Evolutionary conservation across 768 basidiomycete species (phyloP).

Genomic region (Suillus decipiens): DNA sequence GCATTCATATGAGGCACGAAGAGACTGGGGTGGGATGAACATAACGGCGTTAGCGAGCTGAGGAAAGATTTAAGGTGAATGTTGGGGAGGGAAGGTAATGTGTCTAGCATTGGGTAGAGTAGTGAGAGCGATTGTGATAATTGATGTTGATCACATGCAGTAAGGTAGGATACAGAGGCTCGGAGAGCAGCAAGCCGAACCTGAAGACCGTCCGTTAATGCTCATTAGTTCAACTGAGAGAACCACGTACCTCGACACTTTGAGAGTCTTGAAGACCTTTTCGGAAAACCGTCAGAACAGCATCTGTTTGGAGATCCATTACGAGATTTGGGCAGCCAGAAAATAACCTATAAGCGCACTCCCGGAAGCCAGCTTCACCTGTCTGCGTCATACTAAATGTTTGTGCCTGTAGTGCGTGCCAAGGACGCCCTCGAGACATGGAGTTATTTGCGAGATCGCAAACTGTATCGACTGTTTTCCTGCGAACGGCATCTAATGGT

Average conservation of each 20-base stretch:
- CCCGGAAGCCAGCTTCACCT: conserved; percentile 41
- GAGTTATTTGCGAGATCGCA: conserved; percentile 75
- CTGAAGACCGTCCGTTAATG: conserved; percentile 33
- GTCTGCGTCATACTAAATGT: conserved; percentile 61
- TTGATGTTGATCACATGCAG: conserved; percentile 59
- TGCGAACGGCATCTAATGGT: conserved; percentile 54
- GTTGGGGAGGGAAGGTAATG: conserved; percentile 59
- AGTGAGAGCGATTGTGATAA: conserved; percentile 61
- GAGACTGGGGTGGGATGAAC: conserved; percentile 64
- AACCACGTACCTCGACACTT: conserved; percentile 53
- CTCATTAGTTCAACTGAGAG: conserved; percentile 5
- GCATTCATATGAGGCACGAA: conserved; percentile 73
- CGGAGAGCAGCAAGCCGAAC: conserved; percentile 74
- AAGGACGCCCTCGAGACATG: conserved; percentile 75
- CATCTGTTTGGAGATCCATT: conserved; percentile 73
- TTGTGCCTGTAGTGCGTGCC: conserved; percentile 79
- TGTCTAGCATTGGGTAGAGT: conserved; percentile 73
- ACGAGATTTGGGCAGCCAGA: conserved; percentile 75
- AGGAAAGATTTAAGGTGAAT: conserved; percentile 65
- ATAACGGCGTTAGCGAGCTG: conserved; percentile 68
- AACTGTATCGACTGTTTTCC: conserved; percentile 73
- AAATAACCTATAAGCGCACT: conserved; percentile 72
- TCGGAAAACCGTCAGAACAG: conserved; percentile 65
- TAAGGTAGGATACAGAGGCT: conserved; percentile 69
- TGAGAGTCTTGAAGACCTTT: conserved; percentile 67